Percentiles rank a stretch among this genome's conserved stretches.
Conservation (phyloP, 345 rosid species). For the Combretum micranthum region DNA sequence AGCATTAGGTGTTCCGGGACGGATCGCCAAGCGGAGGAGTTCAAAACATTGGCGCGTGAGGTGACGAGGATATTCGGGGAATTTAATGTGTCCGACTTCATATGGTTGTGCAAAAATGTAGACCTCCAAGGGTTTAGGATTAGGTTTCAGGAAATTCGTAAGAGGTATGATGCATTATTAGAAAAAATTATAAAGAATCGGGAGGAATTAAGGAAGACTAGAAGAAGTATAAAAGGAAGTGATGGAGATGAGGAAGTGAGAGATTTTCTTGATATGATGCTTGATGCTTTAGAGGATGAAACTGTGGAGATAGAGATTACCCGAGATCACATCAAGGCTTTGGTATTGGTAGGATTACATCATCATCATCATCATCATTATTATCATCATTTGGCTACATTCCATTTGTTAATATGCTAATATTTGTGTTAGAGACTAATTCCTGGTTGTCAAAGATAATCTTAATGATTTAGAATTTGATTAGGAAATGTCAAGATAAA, state of each 20-base stretch:
- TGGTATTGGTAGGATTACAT: slow-evolving; percentile 6
- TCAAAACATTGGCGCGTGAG: slow-evolving; percentile 19
- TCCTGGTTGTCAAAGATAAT: too few relatives aligned
- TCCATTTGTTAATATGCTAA: too few relatives aligned
- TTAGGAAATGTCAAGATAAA: too few relatives aligned
- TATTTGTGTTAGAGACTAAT: too few relatives aligned
- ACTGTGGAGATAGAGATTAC: slow-evolving; percentile 2
- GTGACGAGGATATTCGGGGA: slow-evolving; percentile 40
- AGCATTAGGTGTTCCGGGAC: slow-evolving; percentile 28
- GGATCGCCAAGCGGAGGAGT: slow-evolving; percentile 23
- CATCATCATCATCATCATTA: too few relatives aligned
- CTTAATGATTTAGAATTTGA: too few relatives aligned
- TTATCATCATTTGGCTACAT: too few relatives aligned
- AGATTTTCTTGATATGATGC: slow-evolving; percentile 23
- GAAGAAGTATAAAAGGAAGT: neutral
- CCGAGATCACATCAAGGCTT: slow-evolving; percentile 10
- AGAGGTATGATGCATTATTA: slow-evolving; percentile 25
- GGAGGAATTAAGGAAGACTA: slow-evolving; percentile 17
- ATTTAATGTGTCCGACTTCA: slow-evolving; percentile 36
- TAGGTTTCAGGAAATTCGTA: slow-evolving; percentile 20
- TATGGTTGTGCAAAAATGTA: slow-evolving; percentile 34
- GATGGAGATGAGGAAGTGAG: slow-evolving; percentile 14
- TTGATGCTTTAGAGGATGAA: slow-evolving; percentile 1
- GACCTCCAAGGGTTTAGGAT: slow-evolving; percentile 31
- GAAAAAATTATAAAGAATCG: slow-evolving; percentile 27